A percentile compares a stretch with the other conserved stretches of the same genome.
These are phyloP conservation scores for Piromyces finnis DNA, from an alignment of 192 early-diverging fungal genomes.

Conservation along the genomic window DNA sequence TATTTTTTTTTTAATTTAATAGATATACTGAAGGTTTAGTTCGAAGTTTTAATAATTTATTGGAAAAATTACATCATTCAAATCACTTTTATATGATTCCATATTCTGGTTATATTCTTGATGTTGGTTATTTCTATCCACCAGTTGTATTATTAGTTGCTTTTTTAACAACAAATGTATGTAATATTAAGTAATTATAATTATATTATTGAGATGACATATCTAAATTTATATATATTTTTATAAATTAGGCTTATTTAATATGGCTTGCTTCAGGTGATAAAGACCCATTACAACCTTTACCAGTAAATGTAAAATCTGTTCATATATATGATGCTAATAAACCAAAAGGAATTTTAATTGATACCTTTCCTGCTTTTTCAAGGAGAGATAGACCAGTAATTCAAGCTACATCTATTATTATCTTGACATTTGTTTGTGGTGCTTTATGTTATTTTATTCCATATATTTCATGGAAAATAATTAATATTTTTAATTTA, in stretches of 20 bases:
- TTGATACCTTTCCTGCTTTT: not conserved
- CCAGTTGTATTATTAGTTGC: not conserved
- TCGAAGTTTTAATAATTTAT: not conserved
- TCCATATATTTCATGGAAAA: not conserved
- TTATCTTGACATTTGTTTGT: not conserved
- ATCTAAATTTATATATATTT: too few relatives aligned
- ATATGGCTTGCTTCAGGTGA: not conserved
- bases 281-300: not conserved
- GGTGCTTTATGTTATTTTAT: not conserved
- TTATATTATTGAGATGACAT: too few relatives aligned
- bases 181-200: too few relatives aligned
- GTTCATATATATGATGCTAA: not conserved
- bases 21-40: not conserved
- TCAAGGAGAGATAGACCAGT: not conserved
- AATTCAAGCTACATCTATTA: not conserved
- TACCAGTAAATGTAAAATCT: not conserved
- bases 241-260: not conserved
- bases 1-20: not conserved
- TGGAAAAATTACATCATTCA: not conserved
- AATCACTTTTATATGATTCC: not conserved
- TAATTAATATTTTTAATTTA: not conserved
- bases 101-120: not conserved
- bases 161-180: not conserved
- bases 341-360: not conserved
- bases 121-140: not conserved